These are phyloP conservation scores for Yamadazyma tumulicola DNA, from an alignment of 805 yeast species.

Conservation along the genomic window DNA sequence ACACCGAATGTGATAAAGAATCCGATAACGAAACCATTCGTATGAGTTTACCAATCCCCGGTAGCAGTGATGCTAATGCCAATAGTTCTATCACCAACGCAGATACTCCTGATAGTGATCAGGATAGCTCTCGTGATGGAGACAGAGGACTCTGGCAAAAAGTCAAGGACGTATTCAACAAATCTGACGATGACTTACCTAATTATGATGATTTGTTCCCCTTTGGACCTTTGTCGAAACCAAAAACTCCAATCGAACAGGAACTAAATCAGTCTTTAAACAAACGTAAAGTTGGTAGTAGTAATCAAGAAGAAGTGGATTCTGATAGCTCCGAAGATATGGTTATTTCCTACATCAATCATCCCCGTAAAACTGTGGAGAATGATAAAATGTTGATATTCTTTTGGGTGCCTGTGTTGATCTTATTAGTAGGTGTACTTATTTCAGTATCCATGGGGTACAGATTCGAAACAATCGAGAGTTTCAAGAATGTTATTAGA, in stretches of 20 bases:
- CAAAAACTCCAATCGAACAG: conserved; percentile 33
- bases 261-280: conserved; percentile 20
- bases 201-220: conserved; percentile 77
- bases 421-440: conserved; percentile 51
- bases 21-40: conserved; percentile 15
- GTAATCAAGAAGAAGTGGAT: conserved; percentile 9
- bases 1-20: conserved; percentile 13
- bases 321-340: conserved; percentile 44
- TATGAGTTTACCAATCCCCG: conserved; percentile 3
- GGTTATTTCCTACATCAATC: conserved; percentile 40
- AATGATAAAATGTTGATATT: conserved; percentile 83
- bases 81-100: conserved; percentile 15
- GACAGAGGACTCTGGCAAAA: conserved; percentile 38
- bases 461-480: conserved; percentile 33
- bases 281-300: not conserved
- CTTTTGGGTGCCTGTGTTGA: conserved; percentile 83
- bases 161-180: conserved; percentile 40
- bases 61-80: conserved; percentile 6
- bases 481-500: conserved; percentile 30
- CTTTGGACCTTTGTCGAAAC: conserved; percentile 34
- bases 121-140: conserved; percentile 1
- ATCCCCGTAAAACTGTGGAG: conserved; percentile 46
- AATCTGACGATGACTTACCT: conserved; percentile 46
- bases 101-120: conserved; percentile 9
- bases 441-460: conserved; percentile 41